Base-by-base conservation (phyloP, 108 stramenopile species). In the Cylindrotheca closterium region DNA sequence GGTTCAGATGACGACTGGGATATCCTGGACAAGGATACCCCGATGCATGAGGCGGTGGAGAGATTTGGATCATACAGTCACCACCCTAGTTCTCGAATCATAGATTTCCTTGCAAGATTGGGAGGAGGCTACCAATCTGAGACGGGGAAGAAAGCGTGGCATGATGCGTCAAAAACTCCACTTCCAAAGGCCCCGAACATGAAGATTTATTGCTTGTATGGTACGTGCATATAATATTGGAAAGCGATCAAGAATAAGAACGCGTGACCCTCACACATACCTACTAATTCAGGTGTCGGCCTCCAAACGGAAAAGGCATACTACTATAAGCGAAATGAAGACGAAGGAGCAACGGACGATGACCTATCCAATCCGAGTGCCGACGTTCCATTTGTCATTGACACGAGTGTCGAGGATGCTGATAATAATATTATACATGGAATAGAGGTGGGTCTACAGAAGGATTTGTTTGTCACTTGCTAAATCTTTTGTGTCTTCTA, bases 161-260 rank as follows among this genome's bases (percentile, higher is more conserved):
- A 85, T 25, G 90, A 96, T 67, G 77, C 86, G 8, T 60, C 84
- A 0, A 68, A 58, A 15, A 80, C 87, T 19, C 83, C 89, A 23
- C 78, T 96, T 4, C 96, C 96, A 8, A 17, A 77, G 28, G 96
- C 93, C 18, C 90, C 95, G 10, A 77, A 79, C 17, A 66, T 94
- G 76, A 94, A 88, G 31, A 81, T 94, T 22, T 92, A 85, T 55
- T 96, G 96, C 51, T 31, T 96, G 26, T 96, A 96, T 66, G 96
- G 96, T 42, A 42, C 7, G 37, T 42, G 7, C 15, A 42, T 10
- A 42, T 15, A 7, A 15, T 42, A 10, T 42, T 42, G 37, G 7
- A 7, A 15, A 42, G 10, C 37, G 30, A 42, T 15, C n/a, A n/a
- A n/a, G n/a, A n/a, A n/a, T n/a, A n/a, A n/a, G n/a, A n/a, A n/a